Percentiles rank a stretch among this genome's conserved stretches.
phyloP scores from a whole-genome alignment of 1,139 yeast genomes.

The Saccharomyces hybrid region DNA sequence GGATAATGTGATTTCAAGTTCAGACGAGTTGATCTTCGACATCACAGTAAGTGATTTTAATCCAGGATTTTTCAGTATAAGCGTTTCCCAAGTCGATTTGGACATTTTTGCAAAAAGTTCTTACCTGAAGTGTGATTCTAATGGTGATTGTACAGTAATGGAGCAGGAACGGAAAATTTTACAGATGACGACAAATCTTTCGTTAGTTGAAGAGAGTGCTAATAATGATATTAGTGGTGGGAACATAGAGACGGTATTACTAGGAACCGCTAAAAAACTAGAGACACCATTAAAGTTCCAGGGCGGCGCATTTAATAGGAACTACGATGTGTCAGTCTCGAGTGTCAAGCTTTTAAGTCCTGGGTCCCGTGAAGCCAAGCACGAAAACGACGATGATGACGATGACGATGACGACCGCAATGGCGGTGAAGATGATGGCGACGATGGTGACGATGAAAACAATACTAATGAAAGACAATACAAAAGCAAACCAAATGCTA shows the following conservation, averaged over 20 bases:
- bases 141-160: slow-evolving; percentile 1
- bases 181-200: background rate
- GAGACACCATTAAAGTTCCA: slow-evolving; percentile 70
- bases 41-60: slow-evolving; percentile 71
- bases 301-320: slow-evolving; percentile 70
- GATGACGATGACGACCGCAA: slow-evolving; percentile 12
- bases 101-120: slow-evolving; percentile 84
- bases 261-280: slow-evolving; percentile 60
- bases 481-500: background rate
- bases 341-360: slow-evolving; percentile 70
- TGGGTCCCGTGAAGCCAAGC: slow-evolving; percentile 47
- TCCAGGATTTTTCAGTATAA: slow-evolving; percentile 74
- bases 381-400: slow-evolving; percentile 15
- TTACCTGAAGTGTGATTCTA: slow-evolving; percentile 30
- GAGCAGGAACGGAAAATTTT: slow-evolving; percentile 1
- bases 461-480: background rate
- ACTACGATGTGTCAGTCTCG: slow-evolving; percentile 49
- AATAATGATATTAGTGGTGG: slow-evolving; percentile 5
- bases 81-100: slow-evolving; percentile 58
- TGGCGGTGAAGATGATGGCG: background rate
- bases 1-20: slow-evolving; percentile 67
- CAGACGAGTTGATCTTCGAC: slow-evolving; percentile 79
- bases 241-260: slow-evolving; percentile 52
- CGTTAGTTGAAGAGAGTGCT: background rate
- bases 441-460: background rate